Base-by-base conservation (phyloP, 139 green algal genomes). In the Chlorella sp. region DNA sequence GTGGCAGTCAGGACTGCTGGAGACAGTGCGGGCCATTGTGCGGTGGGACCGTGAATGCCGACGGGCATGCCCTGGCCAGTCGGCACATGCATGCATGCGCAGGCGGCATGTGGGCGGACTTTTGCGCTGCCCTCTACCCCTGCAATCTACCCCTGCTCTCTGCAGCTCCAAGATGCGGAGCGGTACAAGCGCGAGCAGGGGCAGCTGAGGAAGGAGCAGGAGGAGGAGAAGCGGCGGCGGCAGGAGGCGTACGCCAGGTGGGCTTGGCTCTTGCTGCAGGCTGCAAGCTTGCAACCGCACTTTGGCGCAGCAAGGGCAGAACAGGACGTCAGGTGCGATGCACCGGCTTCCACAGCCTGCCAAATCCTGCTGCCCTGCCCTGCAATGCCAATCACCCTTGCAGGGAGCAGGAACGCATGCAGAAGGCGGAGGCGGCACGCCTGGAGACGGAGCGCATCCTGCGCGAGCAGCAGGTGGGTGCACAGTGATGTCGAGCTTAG, bases 401-500 rank as follows among this genome's bases (percentile, higher is more conserved):
- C 81, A 94, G 92, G 76, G 94, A 96, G 86, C 87, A 94, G 83
- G 92, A 97, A 89, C 89, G 93, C 16, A 88, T 91, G 26, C 67
- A 87, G 25, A 96, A 96, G 80, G 90, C 92, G 3, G 89, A 94
- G 72, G 39, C 56, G 60, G 90, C 92, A 25, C 84, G 93, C 12
- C 71, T 69, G 17, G 93, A 96, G 84, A 95, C 91, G 15, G 91
- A 96, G 82, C 88, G 90, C 80, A 94, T 96, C 81, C 85, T 97
- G 71, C 84, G 82, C 0, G 88, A 91, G 38, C 94, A 92, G 86
- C 79, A 86, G 65, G 84, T 74, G 38, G 76, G 41, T 57, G 86
- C 28, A 65, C 82, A 15, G 15, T 47, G 64, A 16, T 30, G 32
- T 41, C 44, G 30, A 34, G 65, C n/a, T n/a, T n/a, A n/a, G n/a